Evolutionary conservation across 495 filamentous ascomycete species (phyloP).

Genomic region (Trichoderma erinaceum): DNA sequence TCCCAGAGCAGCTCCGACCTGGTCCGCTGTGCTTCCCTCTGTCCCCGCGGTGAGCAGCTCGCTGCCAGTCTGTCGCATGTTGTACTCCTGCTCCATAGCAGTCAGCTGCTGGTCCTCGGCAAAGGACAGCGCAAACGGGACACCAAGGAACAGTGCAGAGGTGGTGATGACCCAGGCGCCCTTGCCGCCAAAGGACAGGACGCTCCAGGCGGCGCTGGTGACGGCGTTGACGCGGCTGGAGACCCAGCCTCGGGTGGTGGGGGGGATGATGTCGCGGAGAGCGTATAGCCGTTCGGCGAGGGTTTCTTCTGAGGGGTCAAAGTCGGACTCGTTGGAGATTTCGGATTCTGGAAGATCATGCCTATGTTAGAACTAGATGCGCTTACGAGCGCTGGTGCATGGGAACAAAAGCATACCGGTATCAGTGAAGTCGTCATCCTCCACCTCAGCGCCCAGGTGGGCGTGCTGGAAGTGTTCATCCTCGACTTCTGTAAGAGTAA

Average conservation of each 20-base stretch:
- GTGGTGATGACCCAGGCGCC: slow-evolving; percentile 82
- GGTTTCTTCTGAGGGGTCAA: slow-evolving; percentile 50
- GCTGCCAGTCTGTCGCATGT: slow-evolving; percentile 71
- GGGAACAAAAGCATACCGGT: slow-evolving; percentile 55
- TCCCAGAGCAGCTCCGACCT: slow-evolving; percentile 31
- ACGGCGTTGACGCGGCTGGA: slow-evolving; percentile 37
- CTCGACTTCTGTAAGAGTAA: slow-evolving; percentile 90
- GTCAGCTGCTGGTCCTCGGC: slow-evolving; percentile 91
- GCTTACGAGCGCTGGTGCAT: not conserved
- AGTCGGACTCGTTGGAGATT: slow-evolving; percentile 54
- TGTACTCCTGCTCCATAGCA: slow-evolving; percentile 95
- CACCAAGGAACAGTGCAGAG: slow-evolving; percentile 78
- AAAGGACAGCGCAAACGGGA: slow-evolving; percentile 88
- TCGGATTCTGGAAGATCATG: slow-evolving; percentile 49
- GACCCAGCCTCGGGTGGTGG: slow-evolving; percentile 68
- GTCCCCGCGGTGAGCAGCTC: slow-evolving; percentile 37
- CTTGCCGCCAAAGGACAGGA: slow-evolving; percentile 67
- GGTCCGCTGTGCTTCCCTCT: slow-evolving; percentile 28
- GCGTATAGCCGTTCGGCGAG: slow-evolving; percentile 76
- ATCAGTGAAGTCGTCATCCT: slow-evolving; percentile 83
- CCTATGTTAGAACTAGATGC: slow-evolving; percentile 5
- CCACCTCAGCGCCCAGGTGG: slow-evolving; percentile 63
- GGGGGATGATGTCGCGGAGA: slow-evolving; percentile 86
- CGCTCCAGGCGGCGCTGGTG: slow-evolving; percentile 50
- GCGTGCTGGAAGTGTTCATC: slow-evolving; percentile 87